These are phyloP conservation scores for Cercospora sojina DNA, from an alignment of 2,329 filamentous ascomycete species.

Conservation along the genomic window DNA sequence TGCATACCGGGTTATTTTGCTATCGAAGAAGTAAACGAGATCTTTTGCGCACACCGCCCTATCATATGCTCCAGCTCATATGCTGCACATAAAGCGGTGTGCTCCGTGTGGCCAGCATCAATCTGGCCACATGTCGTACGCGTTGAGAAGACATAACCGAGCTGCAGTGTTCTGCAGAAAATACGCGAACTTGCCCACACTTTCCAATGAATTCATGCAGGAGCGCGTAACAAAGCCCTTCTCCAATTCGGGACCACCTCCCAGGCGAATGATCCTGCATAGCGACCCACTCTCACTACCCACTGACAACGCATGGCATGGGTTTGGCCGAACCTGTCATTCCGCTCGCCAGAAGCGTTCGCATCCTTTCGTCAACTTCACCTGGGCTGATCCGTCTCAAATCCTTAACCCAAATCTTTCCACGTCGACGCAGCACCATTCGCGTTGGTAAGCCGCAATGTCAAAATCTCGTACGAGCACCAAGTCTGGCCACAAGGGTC, in stretches of 20 bases:
- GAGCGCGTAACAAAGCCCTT: conserved; percentile 6
- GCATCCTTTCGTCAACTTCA: conserved; percentile 3
- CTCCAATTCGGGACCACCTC: conserved; percentile 3
- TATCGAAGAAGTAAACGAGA: neutral
- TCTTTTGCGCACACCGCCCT: neutral
- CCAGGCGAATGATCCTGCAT: conserved; percentile 1
- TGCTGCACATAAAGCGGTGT: conserved; percentile 9
- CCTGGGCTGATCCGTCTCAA: neutral
- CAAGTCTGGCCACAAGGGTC: neutral
- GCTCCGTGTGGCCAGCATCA: neutral
- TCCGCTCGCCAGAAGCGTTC: neutral
- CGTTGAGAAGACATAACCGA: neutral
- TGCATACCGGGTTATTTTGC: neutral
- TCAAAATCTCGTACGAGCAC: neutral
- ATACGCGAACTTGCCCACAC: conserved; percentile 11
- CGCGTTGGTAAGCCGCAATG: neutral
- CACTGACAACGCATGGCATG: conserved; percentile 7
- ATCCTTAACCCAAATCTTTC: neutral
- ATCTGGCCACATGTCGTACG: neutral
- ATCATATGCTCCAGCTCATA: neutral
- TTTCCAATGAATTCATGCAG: conserved; percentile 8
- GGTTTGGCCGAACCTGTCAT: conserved; percentile 8
- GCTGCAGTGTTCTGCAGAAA: neutral
- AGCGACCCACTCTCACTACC: neutral
- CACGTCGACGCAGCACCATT: neutral